phyloP scores from a whole-genome alignment of 2,329 filamentous ascomycete genomes.

The Stachybotrys chlorohalonatus region DNA sequence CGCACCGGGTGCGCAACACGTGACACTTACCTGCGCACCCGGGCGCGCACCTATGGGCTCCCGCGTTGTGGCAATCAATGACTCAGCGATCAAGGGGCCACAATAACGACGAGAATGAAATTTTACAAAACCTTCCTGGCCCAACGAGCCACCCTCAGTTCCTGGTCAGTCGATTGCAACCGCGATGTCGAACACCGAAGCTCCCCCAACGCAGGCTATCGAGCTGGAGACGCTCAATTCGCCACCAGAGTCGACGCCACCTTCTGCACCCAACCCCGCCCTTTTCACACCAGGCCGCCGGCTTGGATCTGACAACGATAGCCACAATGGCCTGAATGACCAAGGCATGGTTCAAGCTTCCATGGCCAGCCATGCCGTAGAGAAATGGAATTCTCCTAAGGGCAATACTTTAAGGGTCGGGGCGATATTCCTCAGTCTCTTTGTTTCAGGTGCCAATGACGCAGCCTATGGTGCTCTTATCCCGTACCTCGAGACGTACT shows the following conservation, averaged over 20 bases:
- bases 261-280: not conserved
- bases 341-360: not conserved
- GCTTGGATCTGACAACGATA: not conserved
- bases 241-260: not conserved
- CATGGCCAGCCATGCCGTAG: not conserved
- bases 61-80: no score
- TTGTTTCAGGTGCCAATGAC: slow-evolving; percentile 50
- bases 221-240: not conserved
- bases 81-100: no score
- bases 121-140: no score
- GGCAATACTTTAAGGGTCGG: slow-evolving; percentile 37
- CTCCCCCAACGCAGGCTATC: not conserved
- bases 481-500: slow-evolving; percentile 34
- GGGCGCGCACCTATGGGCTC: no score
- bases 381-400: slow-evolving; percentile 40
- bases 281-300: not conserved
- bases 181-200: not conserved
- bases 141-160: no score
- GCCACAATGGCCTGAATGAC: not conserved
- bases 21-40: no score
- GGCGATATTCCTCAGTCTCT: slow-evolving; percentile 48
- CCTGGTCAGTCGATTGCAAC: no score
- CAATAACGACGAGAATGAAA: no score
- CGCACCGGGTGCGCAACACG: no score
- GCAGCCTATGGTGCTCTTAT: slow-evolving; percentile 42